phyloP scores from a whole-genome alignment of 805 yeast species.

The Yarrowia deformans region DNA sequence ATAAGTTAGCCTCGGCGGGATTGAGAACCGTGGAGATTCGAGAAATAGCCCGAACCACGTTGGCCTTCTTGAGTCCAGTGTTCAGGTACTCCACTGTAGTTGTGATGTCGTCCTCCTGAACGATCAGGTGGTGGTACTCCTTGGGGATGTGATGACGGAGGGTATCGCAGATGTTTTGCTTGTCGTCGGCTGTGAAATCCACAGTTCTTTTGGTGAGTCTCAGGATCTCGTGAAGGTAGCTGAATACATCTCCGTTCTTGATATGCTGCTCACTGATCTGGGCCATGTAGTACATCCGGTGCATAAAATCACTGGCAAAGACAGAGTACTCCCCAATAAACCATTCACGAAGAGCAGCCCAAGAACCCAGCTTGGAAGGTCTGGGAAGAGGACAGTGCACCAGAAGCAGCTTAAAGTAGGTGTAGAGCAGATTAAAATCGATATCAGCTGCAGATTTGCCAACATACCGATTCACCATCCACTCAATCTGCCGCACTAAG shows the following conservation, averaged over 20 bases:
- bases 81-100: background rate
- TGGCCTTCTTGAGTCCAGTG: conserved; percentile 11
- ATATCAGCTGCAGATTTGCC: background rate
- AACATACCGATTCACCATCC: background rate
- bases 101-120: background rate
- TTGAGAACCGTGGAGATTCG: background rate
- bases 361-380: background rate
- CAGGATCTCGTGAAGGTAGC: background rate
- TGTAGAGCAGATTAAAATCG: background rate
- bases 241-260: conserved; percentile 2
- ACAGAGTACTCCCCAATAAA: conserved; percentile 4
- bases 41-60: conserved; percentile 1
- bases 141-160: background rate
- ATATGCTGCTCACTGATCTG: background rate
- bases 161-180: background rate
- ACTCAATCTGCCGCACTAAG: conserved; percentile 3
- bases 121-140: conserved; percentile 2
- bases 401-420: background rate
- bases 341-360: background rate
- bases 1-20: background rate
- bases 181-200: background rate
- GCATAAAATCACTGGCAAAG: conserved; percentile 9
- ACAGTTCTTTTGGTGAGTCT: background rate
- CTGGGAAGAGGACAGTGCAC: conserved; percentile 9
- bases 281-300: background rate